Evolutionary conservation across 345 rosid species (phyloP).

Genomic region (Hibiscus trionum): DNA sequence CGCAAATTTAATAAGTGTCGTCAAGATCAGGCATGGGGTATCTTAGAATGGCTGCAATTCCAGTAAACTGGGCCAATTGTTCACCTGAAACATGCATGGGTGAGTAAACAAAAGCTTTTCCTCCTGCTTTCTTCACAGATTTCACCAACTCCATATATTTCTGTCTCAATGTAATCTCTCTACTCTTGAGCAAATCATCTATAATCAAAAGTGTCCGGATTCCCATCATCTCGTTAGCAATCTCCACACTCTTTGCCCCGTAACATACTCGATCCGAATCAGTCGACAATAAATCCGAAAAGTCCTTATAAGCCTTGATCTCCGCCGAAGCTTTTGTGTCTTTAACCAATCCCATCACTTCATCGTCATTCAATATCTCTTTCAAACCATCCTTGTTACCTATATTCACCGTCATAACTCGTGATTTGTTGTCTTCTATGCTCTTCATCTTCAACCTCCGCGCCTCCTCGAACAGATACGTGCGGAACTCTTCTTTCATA

Average conservation of each 20-base stretch:
- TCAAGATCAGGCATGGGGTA: constrained; percentile 84
- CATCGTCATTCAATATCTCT: background rate
- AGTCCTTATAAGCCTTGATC: constrained; percentile 11
- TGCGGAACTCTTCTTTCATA: background rate
- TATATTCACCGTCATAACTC: background rate
- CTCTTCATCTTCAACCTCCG: constrained; percentile 7
- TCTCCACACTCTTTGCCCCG: constrained; percentile 9
- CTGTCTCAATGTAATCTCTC: background rate
- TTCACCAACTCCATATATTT: constrained; percentile 10
- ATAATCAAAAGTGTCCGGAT: constrained; percentile 14
- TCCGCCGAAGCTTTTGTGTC: constrained; percentile 4
- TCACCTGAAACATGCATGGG: constrained; percentile 9
- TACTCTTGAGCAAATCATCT: constrained; percentile 10
- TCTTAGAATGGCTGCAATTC: constrained; percentile 84
- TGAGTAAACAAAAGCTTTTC: constrained; percentile 10
- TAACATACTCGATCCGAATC: constrained; percentile 13
- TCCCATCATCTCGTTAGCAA: constrained; percentile 3
- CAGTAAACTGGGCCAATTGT: constrained; percentile 47
- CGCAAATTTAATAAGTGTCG: constrained; percentile 38
- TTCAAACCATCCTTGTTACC: background rate
- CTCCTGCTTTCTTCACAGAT: constrained; percentile 13
- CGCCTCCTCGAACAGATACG: constrained; percentile 4
- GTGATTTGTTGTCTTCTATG: constrained; percentile 3
- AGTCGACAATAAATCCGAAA: background rate
- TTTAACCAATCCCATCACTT: constrained; percentile 9